Conservation (phyloP, 169 alveolate species). For the Miamiensis avidus region DNA sequence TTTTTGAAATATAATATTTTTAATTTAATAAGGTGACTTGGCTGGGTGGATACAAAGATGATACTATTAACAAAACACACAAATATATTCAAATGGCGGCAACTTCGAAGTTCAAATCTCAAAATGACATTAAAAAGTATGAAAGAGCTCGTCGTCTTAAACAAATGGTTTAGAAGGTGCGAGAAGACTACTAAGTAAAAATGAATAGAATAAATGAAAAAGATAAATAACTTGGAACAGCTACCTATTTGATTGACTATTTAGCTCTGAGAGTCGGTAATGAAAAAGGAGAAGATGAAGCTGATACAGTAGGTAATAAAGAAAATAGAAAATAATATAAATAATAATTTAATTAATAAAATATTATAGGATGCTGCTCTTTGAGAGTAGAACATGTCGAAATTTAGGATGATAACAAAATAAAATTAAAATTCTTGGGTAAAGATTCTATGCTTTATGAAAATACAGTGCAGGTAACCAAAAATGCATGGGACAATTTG, state of each 20-base stretch:
- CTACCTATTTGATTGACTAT: conserved; percentile 97
- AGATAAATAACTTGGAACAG: conserved; percentile 96
- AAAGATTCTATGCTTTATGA: conserved; percentile 97
- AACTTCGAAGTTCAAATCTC: conserved; percentile 95
- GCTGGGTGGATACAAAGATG: conserved; percentile 95
- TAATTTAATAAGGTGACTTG: conserved; percentile 82
- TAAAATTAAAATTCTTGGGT: conserved; percentile 96
- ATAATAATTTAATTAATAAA: too few species aligned
- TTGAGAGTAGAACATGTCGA: conserved; percentile 96
- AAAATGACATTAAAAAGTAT: conserved; percentile 95
- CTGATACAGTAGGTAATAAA: conserved; percentile 96
- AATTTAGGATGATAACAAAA: conserved; percentile 73
- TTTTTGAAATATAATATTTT: too few species aligned
- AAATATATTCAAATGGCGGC: conserved; percentile 96
- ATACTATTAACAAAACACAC: conserved; percentile 58
- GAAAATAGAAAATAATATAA: background rate
- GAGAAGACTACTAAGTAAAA: conserved; percentile 90
- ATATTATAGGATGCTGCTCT: conserved; percentile 92
- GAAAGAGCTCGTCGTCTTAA: conserved; percentile 96
- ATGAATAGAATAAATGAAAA: conserved; percentile 78
- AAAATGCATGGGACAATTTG: conserved; percentile 60
- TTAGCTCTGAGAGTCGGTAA: conserved; percentile 99
- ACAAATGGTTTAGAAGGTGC: conserved; percentile 84
- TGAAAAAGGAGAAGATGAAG: conserved; percentile 99
- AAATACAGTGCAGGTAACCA: conserved; percentile 90